Conservation (phyloP, 1,284 basidiomycete species). For the Irpex rosettiformis region DNA sequence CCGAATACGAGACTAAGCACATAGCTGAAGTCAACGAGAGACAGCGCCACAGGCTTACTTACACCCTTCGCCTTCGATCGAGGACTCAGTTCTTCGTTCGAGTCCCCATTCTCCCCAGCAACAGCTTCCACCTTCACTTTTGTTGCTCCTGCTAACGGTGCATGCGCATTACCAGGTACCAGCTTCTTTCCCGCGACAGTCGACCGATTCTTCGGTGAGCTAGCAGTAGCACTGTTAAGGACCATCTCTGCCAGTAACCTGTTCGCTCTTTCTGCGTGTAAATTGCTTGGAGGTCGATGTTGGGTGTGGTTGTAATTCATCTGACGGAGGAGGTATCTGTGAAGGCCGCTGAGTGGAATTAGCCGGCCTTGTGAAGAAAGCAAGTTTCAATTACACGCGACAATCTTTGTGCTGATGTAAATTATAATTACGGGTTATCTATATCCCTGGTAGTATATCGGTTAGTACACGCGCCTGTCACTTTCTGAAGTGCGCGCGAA, state of each 20-base stretch:
- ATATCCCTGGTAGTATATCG: conserved; percentile 11
- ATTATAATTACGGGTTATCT: too few relatives aligned
- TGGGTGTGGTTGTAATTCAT: background rate
- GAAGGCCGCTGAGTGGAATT: too few relatives aligned
- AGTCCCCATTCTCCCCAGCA: background rate
- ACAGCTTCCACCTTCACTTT: conserved; percentile 1
- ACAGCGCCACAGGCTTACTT: conserved; percentile 21
- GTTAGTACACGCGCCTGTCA: conserved; percentile 14
- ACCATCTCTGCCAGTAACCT: conserved; percentile 13
- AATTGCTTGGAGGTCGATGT: conserved; percentile 4
- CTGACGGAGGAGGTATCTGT: too few relatives aligned
- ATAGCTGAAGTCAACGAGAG: conserved; percentile 47
- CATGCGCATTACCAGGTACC: too few relatives aligned
- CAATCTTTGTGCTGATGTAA: background rate
- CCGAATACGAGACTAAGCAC: conserved; percentile 66
- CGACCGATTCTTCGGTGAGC: background rate
- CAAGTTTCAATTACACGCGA: background rate
- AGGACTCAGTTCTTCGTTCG: too few relatives aligned
- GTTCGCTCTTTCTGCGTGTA: conserved; percentile 4
- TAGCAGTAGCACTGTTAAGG: background rate
- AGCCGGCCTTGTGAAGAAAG: background rate
- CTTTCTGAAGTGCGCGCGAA: conserved; percentile 34
- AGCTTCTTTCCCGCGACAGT: background rate
- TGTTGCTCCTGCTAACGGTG: too few relatives aligned
- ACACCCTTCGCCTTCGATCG: too few relatives aligned